A percentile compares a stretch with the other conserved stretches of the same genome.
Conservation (phyloP, 2,329 filamentous ascomycete species). For the Hypomyces perniciosus region DNA sequence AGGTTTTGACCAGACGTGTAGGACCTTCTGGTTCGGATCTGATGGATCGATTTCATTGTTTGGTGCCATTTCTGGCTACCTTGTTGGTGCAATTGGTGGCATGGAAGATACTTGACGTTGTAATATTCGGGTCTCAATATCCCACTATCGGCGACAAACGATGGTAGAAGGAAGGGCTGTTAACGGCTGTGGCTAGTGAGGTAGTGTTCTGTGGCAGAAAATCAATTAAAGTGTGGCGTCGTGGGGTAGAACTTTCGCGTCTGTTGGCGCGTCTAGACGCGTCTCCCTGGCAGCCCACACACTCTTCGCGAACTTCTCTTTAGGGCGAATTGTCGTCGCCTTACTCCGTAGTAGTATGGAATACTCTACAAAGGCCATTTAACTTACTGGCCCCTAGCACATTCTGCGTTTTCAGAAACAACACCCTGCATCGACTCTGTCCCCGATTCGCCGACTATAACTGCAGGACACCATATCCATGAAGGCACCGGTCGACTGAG, state of each 20-base stretch:
- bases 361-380: background rate
- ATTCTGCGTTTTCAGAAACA: background rate
- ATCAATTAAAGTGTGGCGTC: constrained; percentile 28
- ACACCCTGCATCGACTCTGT: background rate
- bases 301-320: constrained; percentile 5
- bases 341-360: background rate
- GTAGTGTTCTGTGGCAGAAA: constrained; percentile 16
- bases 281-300: constrained; percentile 20
- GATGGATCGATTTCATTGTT: constrained; percentile 23
- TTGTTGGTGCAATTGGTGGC: constrained; percentile 12
- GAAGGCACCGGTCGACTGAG: constrained; percentile 11
- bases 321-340: background rate
- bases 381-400: background rate
- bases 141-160: background rate
- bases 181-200: constrained; percentile 8
- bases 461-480: constrained; percentile 10
- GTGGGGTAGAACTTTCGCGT: constrained; percentile 24
- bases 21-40: constrained; percentile 23
- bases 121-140: background rate
- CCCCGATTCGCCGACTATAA: background rate
- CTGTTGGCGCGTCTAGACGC: constrained; percentile 26
- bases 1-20: constrained; percentile 33
- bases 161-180: constrained; percentile 3
- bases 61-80: constrained; percentile 32
- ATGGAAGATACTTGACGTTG: background rate